A percentile compares a stretch with the other conserved stretches of the same genome.
phyloP scores from a whole-genome alignment of 2,329 filamentous ascomycete genomes.

The Colletotrichum sp. region DNA sequence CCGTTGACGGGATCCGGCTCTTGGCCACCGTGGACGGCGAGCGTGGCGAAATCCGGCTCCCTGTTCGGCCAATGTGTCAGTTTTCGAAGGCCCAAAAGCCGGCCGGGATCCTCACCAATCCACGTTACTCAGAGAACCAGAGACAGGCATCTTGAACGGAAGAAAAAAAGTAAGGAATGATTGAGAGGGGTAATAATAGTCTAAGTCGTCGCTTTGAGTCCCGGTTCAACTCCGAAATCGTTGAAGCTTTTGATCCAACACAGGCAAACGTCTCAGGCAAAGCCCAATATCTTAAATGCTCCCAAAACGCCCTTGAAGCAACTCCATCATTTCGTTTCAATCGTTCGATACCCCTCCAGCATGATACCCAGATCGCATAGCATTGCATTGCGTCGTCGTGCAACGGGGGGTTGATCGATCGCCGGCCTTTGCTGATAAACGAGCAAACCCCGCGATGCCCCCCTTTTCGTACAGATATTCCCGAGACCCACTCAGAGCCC shows the following conservation, averaged over 20 bases:
- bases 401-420: neutral
- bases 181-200: conserved; percentile 14
- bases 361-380: neutral
- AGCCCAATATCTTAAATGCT: conserved; percentile 11
- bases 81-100: conserved; percentile 7
- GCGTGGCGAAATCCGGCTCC: conserved; percentile 24
- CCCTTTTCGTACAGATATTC: neutral
- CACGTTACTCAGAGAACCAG: conserved; percentile 35
- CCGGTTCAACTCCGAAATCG: neutral
- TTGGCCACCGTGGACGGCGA: conserved; percentile 52
- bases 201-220: neutral
- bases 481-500: conserved; percentile 9
- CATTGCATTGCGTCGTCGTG: neutral
- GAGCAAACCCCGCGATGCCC: conserved; percentile 13
- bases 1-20: conserved; percentile 82
- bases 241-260: neutral
- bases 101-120: conserved; percentile 30
- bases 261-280: neutral
- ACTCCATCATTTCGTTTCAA: conserved; percentile 7
- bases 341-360: conserved; percentile 1
- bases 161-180: neutral
- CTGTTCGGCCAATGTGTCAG: conserved; percentile 1
- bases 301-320: neutral
- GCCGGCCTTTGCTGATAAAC: conserved; percentile 18
- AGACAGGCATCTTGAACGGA: conserved; percentile 29